A percentile compares a stretch with the other conserved stretches of the same genome.
Conservation (phyloP, 2,329 filamentous ascomycete species). For the Chrysoporthe deuterocubensis region DNA sequence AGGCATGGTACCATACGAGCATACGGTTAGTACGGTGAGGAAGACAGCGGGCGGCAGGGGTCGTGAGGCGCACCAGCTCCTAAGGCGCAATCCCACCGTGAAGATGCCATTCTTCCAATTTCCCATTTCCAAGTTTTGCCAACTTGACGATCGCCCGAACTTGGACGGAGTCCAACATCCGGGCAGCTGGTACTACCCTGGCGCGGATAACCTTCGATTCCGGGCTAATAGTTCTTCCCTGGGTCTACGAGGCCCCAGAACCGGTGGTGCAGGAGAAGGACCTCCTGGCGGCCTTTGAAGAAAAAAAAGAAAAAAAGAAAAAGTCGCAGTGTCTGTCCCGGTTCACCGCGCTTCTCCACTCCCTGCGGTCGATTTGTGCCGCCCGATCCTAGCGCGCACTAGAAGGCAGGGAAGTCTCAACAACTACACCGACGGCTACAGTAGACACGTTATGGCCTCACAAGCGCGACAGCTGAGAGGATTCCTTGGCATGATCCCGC, state of each 20-base stretch:
- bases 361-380: neutral
- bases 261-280: too few species aligned
- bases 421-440: neutral
- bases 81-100: slow-evolving; percentile 11
- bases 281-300: neutral
- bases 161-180: slow-evolving; percentile 14
- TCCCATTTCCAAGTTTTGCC: slow-evolving; percentile 29
- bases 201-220: neutral
- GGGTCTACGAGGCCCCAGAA: neutral
- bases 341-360: neutral
- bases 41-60: neutral
- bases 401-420: neutral
- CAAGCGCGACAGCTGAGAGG: neutral
- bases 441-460: neutral
- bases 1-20: neutral
- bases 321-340: neutral
- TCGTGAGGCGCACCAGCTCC: neutral
- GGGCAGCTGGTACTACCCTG: slow-evolving; percentile 2
- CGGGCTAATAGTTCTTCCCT: neutral
- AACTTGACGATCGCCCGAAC: slow-evolving; percentile 19
- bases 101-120: slow-evolving; percentile 29
- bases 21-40: neutral
- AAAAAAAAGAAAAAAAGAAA: neutral
- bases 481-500: neutral
- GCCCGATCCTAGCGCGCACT: neutral